Evolutionary conservation across 2,329 filamentous ascomycete species (phyloP).

Genomic region (Stagonosporopsis vannaccii): DNA sequence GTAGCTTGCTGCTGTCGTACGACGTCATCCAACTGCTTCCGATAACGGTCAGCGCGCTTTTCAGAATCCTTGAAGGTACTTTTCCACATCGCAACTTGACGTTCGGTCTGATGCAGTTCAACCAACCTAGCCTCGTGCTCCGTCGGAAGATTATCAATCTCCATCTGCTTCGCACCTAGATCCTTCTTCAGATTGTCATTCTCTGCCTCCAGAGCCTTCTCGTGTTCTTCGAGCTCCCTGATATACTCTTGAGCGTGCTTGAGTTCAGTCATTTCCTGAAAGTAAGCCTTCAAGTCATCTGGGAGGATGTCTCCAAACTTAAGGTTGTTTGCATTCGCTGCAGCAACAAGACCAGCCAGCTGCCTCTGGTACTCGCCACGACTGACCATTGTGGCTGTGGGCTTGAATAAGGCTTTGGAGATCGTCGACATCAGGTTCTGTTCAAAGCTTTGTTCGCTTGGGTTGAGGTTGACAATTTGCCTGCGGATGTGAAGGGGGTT

Average conservation of each 20-base stretch:
- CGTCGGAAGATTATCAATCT: slow-evolving; percentile 23
- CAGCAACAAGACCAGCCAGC: slow-evolving; percentile 20
- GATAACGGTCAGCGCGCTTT: slow-evolving; percentile 23
- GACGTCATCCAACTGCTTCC: slow-evolving; percentile 15
- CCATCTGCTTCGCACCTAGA: slow-evolving; percentile 23
- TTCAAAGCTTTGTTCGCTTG: not conserved
- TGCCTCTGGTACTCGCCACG: slow-evolving; percentile 26
- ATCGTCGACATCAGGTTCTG: not conserved
- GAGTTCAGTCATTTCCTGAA: slow-evolving; percentile 21
- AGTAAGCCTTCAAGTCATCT: slow-evolving; percentile 18
- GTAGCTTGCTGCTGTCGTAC: slow-evolving; percentile 6
- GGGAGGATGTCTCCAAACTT: slow-evolving; percentile 26
- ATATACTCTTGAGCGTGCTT: slow-evolving; percentile 25
- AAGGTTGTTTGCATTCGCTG: slow-evolving; percentile 21
- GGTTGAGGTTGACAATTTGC: not conserved
- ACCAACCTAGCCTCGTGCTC: slow-evolving; percentile 23
- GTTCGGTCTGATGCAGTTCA: slow-evolving; percentile 28
- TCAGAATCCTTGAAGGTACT: slow-evolving; percentile 11
- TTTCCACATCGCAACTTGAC: slow-evolving; percentile 21
- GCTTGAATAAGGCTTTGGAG: not conserved
- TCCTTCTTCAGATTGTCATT: slow-evolving; percentile 16
- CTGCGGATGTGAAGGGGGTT: not conserved
- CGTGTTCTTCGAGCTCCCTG: slow-evolving; percentile 22
- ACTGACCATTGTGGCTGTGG: slow-evolving; percentile 19
- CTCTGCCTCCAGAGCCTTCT: slow-evolving; percentile 15